A percentile compares a stretch with the other conserved stretches of the same genome.
Evolutionary conservation across 2,329 filamentous ascomycete genomes (phyloP).

Genomic region (Elsinoe perseae): DNA sequence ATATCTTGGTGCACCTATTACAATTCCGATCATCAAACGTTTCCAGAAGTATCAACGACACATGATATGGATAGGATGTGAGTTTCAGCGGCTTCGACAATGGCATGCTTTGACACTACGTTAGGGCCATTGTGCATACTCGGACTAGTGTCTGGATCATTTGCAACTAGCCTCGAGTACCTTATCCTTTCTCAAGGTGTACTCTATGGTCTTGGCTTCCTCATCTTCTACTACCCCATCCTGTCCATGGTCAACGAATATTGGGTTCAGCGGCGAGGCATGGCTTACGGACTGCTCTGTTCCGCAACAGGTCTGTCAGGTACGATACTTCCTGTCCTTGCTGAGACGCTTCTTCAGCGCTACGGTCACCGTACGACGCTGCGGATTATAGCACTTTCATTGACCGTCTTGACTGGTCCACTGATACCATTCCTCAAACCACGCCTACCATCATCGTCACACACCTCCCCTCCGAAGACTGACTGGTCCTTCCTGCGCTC

Average conservation of each 20-base stretch:
- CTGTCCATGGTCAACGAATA: conserved; percentile 28
- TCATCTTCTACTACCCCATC: conserved; percentile 32
- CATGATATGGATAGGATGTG: conserved; percentile 41
- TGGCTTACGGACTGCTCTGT: conserved; percentile 25
- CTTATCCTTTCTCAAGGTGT: conserved; percentile 56
- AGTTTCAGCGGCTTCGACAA: neutral
- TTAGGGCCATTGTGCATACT: conserved; percentile 21
- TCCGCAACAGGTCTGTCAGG: conserved; percentile 24
- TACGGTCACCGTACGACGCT: conserved; percentile 25
- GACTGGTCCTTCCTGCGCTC: conserved; percentile 28
- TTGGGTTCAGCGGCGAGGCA: conserved; percentile 23
- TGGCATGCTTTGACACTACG: neutral
- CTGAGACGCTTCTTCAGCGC: conserved; percentile 19
- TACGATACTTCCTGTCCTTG: conserved; percentile 22
- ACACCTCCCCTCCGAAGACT: conserved; percentile 18
- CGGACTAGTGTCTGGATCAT: conserved; percentile 27
- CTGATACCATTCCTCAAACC: conserved; percentile 30
- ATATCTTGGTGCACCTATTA: conserved; percentile 47
- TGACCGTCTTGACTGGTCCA: conserved; percentile 28
- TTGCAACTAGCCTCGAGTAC: conserved; percentile 46
- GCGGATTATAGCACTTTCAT: conserved; percentile 20
- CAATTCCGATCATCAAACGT: conserved; percentile 39
- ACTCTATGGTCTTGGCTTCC: conserved; percentile 51
- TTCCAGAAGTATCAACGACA: conserved; percentile 35
- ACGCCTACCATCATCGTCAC: conserved; percentile 27